phyloP scores from a whole-genome alignment of 208 protist genomes.

The Leishmania arabica region DNA sequence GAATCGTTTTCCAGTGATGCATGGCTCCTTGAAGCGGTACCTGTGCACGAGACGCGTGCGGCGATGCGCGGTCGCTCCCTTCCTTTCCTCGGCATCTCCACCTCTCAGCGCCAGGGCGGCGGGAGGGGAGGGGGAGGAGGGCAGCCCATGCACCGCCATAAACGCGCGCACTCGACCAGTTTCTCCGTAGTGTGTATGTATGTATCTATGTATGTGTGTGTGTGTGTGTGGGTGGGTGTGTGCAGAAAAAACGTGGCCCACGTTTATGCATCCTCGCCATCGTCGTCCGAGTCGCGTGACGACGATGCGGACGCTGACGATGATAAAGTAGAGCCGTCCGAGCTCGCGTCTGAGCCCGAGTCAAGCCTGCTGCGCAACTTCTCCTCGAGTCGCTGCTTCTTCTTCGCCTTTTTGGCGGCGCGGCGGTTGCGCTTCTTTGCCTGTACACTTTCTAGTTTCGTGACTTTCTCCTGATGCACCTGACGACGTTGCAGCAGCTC shows the following conservation, averaged over 20 bases:
- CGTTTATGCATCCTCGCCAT: not conserved
- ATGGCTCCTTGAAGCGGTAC: not conserved
- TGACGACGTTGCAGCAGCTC: conserved; percentile 36
- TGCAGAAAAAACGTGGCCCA: not conserved
- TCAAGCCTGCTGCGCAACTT: not conserved
- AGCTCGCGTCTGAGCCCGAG: conserved; percentile 3
- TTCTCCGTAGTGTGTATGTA: not conserved
- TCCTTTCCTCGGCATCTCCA: not conserved
- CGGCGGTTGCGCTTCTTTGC: conserved; percentile 62
- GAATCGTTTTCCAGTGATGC: no score
- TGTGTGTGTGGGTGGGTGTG: not conserved
- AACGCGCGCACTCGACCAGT: not conserved
- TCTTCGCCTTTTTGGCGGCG: conserved; percentile 32
- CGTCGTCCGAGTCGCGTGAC: conserved; percentile 13
- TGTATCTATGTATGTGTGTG: not conserved
- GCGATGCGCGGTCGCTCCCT: not conserved
- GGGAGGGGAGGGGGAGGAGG: not conserved
- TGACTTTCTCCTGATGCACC: conserved; percentile 51
- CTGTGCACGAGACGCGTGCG: not conserved
- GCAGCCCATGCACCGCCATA: not conserved
- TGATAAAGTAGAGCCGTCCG: conserved; percentile 2
- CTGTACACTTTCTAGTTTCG: conserved; percentile 39
- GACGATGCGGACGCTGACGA: conserved; percentile 6
- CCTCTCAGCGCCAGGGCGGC: not conserved
- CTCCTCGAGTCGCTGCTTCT: conserved; percentile 19